A percentile compares a stretch with the other conserved stretches of the same genome.
phyloP scores from a whole-genome alignment of 1,284 basidiomycete genomes.

The Prillingera fragicola region DNA sequence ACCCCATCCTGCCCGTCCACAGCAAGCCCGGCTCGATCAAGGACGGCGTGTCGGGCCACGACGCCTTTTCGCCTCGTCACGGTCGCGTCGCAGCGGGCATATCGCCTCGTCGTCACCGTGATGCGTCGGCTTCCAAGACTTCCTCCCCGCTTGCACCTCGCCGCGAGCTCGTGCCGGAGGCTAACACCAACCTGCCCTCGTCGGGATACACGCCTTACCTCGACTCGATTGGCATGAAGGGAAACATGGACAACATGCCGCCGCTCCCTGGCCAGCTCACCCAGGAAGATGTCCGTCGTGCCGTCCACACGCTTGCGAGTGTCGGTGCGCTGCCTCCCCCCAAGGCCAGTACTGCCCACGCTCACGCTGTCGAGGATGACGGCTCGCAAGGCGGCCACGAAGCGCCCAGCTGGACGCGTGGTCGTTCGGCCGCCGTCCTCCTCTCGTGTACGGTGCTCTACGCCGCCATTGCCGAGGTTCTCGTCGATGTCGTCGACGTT shows the following conservation, averaged over 20 bases:
- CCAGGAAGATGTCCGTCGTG: conserved; percentile 80
- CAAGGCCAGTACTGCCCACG: neutral
- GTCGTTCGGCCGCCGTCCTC: conserved; percentile 77
- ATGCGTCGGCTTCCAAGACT: neutral
- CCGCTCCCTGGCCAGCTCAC: conserved; percentile 62
- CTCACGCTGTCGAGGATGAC: conserved; percentile 46
- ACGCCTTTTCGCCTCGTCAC: neutral
- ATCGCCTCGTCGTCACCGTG: neutral
- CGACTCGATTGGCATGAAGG: conserved; percentile 60
- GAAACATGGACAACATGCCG: neutral
- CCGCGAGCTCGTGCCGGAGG: neutral
- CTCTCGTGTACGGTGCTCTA: conserved; percentile 87
- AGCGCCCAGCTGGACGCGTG: conserved; percentile 89
- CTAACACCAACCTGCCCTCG: neutral
- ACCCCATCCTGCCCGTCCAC: conserved; percentile 46
- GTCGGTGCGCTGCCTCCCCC: conserved; percentile 75
- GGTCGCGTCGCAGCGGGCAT: neutral
- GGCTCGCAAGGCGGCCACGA: conserved; percentile 80
- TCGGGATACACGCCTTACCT: conserved; percentile 61
- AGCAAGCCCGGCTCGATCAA: conserved; percentile 13
- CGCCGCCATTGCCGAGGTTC: conserved; percentile 90
- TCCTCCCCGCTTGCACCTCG: neutral
- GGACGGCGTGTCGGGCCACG: conserved; percentile 1
- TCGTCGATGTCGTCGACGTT: conserved; percentile 94
- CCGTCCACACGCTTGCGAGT: conserved; percentile 75